Evolutionary conservation across 345 rosid species (phyloP).

Genomic region (Citrus cavaleriei): DNA sequence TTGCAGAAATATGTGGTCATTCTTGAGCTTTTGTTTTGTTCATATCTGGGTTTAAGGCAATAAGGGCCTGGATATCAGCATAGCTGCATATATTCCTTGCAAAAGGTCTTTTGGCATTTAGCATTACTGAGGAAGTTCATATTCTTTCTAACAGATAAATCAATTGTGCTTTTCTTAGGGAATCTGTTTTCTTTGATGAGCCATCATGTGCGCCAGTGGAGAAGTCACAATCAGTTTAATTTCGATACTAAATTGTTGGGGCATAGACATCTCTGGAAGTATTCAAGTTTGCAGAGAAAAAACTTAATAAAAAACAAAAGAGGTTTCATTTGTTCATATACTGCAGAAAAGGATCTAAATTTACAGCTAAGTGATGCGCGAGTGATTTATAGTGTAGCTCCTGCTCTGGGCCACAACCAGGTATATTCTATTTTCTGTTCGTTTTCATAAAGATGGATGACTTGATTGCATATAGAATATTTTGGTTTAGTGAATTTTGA

Average conservation of each 20-base stretch:
- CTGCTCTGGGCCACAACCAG: slow-evolving; percentile 94
- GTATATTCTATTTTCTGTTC: slow-evolving; percentile 20
- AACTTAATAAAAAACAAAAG: slow-evolving; percentile 5
- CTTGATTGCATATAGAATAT: neutral
- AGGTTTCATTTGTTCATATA: slow-evolving; percentile 33
- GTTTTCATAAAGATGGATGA: neutral
- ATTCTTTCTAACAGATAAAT: neutral
- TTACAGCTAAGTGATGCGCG: slow-evolving; percentile 43
- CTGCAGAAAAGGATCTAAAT: slow-evolving; percentile 28
- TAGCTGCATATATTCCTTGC: no score
- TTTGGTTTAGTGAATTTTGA: neutral
- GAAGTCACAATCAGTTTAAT: slow-evolving; percentile 11
- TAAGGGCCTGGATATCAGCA: neutral
- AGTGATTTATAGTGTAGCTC: slow-evolving; percentile 66
- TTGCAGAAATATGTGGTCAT: neutral
- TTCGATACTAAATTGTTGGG: neutral
- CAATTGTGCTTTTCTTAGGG: slow-evolving; percentile 9
- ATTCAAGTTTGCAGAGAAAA: slow-evolving; percentile 14
- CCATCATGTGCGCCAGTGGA: slow-evolving; percentile 16
- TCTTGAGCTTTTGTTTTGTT: neutral
- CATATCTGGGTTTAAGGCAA: neutral
- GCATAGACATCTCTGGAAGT: slow-evolving; percentile 1
- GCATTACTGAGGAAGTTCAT: neutral
- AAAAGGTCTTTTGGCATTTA: neutral
- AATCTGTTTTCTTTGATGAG: slow-evolving; percentile 14